These are phyloP conservation scores for Hyaloscypha finlandica DNA, from an alignment of 495 filamentous ascomycete genomes.

Conservation along the genomic window DNA sequence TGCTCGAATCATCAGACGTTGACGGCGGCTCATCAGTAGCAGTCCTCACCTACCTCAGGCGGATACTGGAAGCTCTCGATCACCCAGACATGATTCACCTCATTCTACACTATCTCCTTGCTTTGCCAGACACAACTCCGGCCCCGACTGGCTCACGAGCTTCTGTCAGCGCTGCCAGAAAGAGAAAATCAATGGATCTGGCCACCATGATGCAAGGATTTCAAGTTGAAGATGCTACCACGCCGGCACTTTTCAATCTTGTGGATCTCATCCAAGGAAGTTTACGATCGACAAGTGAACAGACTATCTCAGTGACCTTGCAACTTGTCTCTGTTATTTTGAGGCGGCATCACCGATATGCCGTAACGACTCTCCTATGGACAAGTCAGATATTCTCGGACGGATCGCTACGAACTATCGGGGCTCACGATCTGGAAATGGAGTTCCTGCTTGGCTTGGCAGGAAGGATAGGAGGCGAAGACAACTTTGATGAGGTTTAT, in stretches of 20 bases:
- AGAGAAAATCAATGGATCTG: constrained; percentile 85
- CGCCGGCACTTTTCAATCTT: constrained; percentile 88
- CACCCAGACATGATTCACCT: constrained; percentile 91
- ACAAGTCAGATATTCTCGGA: constrained; percentile 55
- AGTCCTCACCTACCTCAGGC: constrained; percentile 88
- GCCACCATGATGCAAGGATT: constrained; percentile 74
- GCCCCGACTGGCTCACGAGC: constrained; percentile 22
- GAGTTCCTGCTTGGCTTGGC: constrained; percentile 72
- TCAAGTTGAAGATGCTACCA: constrained; percentile 59
- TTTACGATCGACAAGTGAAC: constrained; percentile 78
- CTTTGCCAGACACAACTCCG: constrained; percentile 59
- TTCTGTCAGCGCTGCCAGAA: constrained; percentile 63
- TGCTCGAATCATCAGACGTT: constrained; percentile 93
- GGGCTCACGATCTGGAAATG: constrained; percentile 79
- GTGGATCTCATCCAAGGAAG: constrained; percentile 88
- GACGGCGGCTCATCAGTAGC: constrained; percentile 96
- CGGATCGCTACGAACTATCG: constrained; percentile 65
- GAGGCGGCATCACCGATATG: constrained; percentile 83
- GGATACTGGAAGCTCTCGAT: constrained; percentile 86
- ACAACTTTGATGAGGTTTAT: constrained; percentile 76
- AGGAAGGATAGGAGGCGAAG: constrained; percentile 67
- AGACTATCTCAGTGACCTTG: constrained; percentile 86
- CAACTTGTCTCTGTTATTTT: constrained; percentile 83
- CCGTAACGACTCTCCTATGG: constrained; percentile 72
- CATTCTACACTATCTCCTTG: constrained; percentile 90